Percentiles rank a stretch among this genome's conserved stretches.
Conservation (phyloP, 176 grass and related monocot species). For the Paspalum notatum region DNA sequence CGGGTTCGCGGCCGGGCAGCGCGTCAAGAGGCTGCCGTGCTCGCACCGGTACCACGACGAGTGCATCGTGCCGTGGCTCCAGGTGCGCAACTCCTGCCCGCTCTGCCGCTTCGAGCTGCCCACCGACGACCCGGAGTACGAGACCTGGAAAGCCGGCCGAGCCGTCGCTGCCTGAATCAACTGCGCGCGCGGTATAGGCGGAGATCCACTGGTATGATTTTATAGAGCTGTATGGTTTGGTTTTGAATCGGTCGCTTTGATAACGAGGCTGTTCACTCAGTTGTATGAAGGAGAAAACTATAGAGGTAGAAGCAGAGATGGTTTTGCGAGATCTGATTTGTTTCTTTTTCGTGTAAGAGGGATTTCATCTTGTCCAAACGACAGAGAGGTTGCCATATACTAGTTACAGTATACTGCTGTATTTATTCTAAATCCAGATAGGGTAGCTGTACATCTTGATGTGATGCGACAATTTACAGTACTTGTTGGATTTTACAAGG, state of each 20-base stretch:
- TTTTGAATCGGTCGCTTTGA: conserved; percentile 13
- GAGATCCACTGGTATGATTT: conserved; percentile 2
- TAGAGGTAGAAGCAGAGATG: conserved; percentile 42
- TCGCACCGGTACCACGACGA: conserved; percentile 82
- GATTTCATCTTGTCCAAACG: conserved; percentile 11
- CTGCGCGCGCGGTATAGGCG: not conserved
- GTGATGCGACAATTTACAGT: not conserved
- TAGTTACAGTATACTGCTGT: conserved; percentile 26
- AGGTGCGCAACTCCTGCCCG: conserved; percentile 89
- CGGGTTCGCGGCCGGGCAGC: conserved; percentile 44
- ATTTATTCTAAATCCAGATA: conserved; percentile 38
- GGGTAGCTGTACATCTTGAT: conserved; percentile 17
- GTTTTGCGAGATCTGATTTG: conserved; percentile 24
- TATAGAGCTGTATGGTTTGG: conserved; percentile 42
- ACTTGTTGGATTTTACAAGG: not conserved
- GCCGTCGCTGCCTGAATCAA: conserved; percentile 17
- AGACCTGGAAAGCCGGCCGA: conserved; percentile 58
- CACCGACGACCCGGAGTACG: conserved; percentile 83
- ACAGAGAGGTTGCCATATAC: conserved; percentile 14
- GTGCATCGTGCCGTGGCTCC: conserved; percentile 88
- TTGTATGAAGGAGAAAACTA: conserved; percentile 37
- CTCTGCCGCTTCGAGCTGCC: conserved; percentile 91
- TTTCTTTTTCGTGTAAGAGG: conserved; percentile 11
- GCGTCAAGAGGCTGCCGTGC: conserved; percentile 78
- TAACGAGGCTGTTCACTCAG: conserved; percentile 22